Base-by-base conservation (phyloP, 495 filamentous ascomycete species). In the Baudoinia panamericana region DNA sequence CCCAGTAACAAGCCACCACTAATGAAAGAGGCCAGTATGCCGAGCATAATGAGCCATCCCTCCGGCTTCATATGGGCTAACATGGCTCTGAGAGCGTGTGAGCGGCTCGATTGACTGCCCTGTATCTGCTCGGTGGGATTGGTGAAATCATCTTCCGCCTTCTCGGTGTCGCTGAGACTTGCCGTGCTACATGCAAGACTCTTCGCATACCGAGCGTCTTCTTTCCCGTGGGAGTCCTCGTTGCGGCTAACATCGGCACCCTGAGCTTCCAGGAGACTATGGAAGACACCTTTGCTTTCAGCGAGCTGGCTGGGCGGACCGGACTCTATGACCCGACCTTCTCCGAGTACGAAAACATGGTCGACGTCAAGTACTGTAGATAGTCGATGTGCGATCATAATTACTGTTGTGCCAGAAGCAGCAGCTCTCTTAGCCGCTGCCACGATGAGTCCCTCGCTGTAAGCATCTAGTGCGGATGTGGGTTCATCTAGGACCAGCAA, bases 311-410 rank as follows among this genome's bases (percentile, higher is more conserved):
- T 23, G 16, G 56, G 54, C 4, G 75, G 77, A 32, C 90, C 90
- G 40, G 80, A 75, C 62, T 97, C 88, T 4, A 88, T 88, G 13
- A 95, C 86, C 25, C 67, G 78, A 24, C 90, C 90, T 43, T 95
- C 78, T 40, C 67, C 69, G 17, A 97, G 73, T 2, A 93, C 84
- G 44, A 94, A 85, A 54, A 97, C 85, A 19, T 71, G 75, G 55
- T 95, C 90, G 5, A 80, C 84, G 38, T 86, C 74, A 58, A 94
- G 93, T 63, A 96, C 94, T 0, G 92, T 97, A 4, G 81, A 88
- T 6, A 96, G 70, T 16, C 90, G 76, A 59, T 97, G 90, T 0
- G 90, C 92, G 47, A 97, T 94, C 39, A 81, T 87, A 56, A 97
- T 93, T 2, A 87, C 96, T 8, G 87, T 94, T 60, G 84, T 84